Base-by-base conservation (phyloP, 2,329 filamentous ascomycete genomes). In the Aspergillus pseudoglaucus region DNA sequence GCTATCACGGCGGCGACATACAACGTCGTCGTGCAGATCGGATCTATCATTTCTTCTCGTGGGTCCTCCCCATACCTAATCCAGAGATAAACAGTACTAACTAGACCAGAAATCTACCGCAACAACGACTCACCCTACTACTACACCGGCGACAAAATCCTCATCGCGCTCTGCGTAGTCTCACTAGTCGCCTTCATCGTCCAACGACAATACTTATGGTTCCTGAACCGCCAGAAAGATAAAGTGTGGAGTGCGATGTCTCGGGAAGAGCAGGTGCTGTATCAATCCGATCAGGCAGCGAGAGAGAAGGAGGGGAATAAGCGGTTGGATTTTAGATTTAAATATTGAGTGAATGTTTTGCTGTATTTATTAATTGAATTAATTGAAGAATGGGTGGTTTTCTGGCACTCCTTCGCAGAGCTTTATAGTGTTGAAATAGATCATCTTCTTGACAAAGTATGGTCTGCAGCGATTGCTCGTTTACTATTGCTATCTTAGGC, bases 81-180 rank as follows among this genome's bases (percentile, higher is more conserved):
- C 17, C 12, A n/a, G 4, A 3, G n/a, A 8, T 27, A 15, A 5
- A 15, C 12, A 10, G n/a, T 42, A n/a, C 3, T 17, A 4, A 14
- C 14, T 33, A 9, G n/a, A 2, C 18, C 37, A 60, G 51, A 80
- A 53, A 76, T 80, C 48, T 80, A 80, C 53, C 70, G 75, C 15
- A 57, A 59, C 1, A 70, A 68, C 53, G 78, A 80, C 45, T 59
- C 63, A 0, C 76, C 77, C 0, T 79, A 78, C 58, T 81, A 79
- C 59, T 75, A 77, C 53, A 67, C 54, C 10, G 78, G 79, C 3
- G 80, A 82, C 62, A 75, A 67, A 9, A 73, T 80, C 7, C 68
- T 79, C 39, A 69, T 82, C 3, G 69, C 73, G 0, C 75, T 82
- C 38, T 71, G 75, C 18, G 71, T 66, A 0, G 62, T 79, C 2